These are phyloP conservation scores for Encephalitozoon cuniculi DNA, from an alignment of 371 early-diverging fungal species.

Conservation along the genomic window DNA sequence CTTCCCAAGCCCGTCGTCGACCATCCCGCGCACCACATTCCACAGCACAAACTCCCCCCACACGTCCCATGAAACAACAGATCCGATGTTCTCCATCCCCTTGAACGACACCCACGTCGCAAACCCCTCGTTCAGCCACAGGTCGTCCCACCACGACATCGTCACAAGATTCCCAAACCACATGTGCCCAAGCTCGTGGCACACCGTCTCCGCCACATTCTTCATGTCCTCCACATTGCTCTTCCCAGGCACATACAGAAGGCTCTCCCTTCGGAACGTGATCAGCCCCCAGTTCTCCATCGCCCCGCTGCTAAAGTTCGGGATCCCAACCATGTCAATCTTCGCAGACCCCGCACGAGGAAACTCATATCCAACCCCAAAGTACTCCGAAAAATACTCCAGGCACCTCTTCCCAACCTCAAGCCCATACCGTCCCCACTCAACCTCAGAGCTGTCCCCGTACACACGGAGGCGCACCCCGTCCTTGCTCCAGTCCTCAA, in stretches of 20 bases:
- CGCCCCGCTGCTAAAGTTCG: conserved; percentile 72
- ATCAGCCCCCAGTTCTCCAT: conserved; percentile 84
- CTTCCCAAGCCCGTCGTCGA: conserved; percentile 69
- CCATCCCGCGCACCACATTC: conserved; percentile 66
- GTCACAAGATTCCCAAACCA: conserved; percentile 92
- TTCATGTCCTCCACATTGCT: conserved; percentile 66
- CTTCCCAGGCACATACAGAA: conserved; percentile 66
- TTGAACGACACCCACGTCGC: conserved; percentile 79
- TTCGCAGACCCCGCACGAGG: conserved; percentile 62
- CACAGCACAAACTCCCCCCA: conserved; percentile 65
- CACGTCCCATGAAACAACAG: conserved; percentile 59
- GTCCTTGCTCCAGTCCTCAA: conserved; percentile 68
- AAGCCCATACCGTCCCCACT: conserved; percentile 70
- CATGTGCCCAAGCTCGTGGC: conserved; percentile 86
- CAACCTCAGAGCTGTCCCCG: conserved; percentile 65
- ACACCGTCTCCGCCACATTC: conserved; percentile 70
- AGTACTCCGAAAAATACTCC: conserved; percentile 72
- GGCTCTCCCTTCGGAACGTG: conserved; percentile 71
- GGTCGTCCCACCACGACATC: conserved; percentile 76
- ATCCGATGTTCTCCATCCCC: conserved; percentile 69
- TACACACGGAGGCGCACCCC: conserved; percentile 69
- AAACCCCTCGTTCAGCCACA: conserved; percentile 92
- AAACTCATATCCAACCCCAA: conserved; percentile 71
- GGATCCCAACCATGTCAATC: conserved; percentile 76
- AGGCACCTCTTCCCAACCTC: conserved; percentile 66